A percentile compares a stretch with the other conserved stretches of the same genome.
These are phyloP conservation scores for Ballota nigra DNA, from an alignment of 257 asterid species.

Conservation along the genomic window DNA sequence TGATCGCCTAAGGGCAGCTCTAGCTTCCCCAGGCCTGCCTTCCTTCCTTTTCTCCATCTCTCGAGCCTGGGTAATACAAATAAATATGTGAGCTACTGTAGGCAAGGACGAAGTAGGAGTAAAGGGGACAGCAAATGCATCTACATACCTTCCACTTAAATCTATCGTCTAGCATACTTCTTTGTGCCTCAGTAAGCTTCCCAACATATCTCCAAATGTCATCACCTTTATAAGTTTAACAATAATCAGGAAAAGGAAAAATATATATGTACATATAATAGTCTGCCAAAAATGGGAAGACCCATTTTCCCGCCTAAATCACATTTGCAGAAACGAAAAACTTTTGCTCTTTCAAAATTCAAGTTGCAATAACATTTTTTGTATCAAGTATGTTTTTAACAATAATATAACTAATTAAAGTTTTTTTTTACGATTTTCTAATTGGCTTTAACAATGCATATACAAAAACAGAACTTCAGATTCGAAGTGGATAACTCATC, in stretches of 20 bases:
- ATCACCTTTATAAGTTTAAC: slow-evolving; percentile 58
- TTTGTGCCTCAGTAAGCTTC: slow-evolving; percentile 91
- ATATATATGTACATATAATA: not conserved
- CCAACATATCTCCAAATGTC: slow-evolving; percentile 98
- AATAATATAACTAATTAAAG: no score
- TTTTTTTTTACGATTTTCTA: no score
- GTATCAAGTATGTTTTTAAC: no score
- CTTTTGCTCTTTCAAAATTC: no score
- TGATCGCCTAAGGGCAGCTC: slow-evolving; percentile 91
- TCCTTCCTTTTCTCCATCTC: slow-evolving; percentile 98
- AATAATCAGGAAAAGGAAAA: not conserved
- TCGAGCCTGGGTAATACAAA: slow-evolving; percentile 62
- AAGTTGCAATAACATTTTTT: no score
- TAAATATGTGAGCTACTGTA: not conserved
- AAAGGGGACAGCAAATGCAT: slow-evolving; percentile 5
- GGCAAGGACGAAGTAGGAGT: slow-evolving; percentile 3
- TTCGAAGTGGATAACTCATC: no score
- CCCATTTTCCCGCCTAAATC: not conserved
- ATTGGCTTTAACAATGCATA: no score
- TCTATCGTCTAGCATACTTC: slow-evolving; percentile 98
- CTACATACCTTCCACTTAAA: slow-evolving; percentile 93
- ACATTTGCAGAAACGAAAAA: no score
- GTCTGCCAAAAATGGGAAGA: no score
- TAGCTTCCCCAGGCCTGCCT: slow-evolving; percentile 95
- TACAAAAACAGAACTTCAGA: no score